Base-by-base conservation (phyloP, 805 yeast species). In the Candida namnaoensis region DNA sequence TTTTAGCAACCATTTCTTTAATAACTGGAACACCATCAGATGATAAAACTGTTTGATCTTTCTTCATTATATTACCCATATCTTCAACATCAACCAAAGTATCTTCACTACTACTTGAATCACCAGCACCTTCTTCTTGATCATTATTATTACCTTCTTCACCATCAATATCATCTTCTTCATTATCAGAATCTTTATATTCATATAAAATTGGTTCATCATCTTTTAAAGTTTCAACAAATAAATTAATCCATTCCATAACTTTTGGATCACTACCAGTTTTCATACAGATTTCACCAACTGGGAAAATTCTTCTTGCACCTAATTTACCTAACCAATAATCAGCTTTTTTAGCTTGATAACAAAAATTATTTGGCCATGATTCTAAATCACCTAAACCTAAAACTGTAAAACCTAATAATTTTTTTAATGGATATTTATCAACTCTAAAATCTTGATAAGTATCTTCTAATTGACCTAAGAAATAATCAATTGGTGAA, bases 301-400 rank as follows among this genome's bases (percentile, higher is more conserved):
- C 58, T 3, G 96, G 96, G 56, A 78, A 87, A 15, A 88, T 61
- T 53, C 97, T 71, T 53, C 88, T 74, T 1, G 80, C 95, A n/a
- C 97, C 97, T 19, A 90, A 65, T 54, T 82, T 84, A 23, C 87
- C 83, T 45, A 88, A 50, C 70, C 81, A 78, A 53, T 73, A 74
- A 58, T 88, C 96, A 1, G 88, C 81, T 40, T 71, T 64, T 42
- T 66, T 71, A 4, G 95, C 88, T 60, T 88, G 97, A 57, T 87
- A 87, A 60, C 97, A 88, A 64, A 83, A 88, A 57, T 80, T 82
- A 13, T 74, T 77, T 7, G 80, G 82, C 90, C 95, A 88, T 3
- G 87, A 75, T 60, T 88, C 96, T 0, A 77, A 66, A 58, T 88
- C 97, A 39, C 97, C 97, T 14, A 88, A 57, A 2, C 96, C 96